Conservation (phyloP, 83 land plant species). For the Picea abies region DNA sequence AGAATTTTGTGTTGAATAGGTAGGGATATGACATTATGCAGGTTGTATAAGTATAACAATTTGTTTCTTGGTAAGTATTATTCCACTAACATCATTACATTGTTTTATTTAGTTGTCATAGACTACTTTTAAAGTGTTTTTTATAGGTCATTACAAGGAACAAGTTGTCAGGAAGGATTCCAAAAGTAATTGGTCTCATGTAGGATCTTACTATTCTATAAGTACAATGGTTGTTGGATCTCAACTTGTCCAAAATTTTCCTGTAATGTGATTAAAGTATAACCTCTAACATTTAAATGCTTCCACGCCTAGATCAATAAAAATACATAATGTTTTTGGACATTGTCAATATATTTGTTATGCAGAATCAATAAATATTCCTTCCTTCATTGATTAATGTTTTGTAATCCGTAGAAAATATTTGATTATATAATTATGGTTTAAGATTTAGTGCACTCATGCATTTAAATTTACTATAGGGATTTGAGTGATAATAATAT, state of each 20-base stretch:
- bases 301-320: not conserved
- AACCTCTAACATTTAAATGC: not conserved
- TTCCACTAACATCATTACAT: no score
- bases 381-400: not conserved
- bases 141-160: conserved; percentile 85
- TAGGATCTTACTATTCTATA: conserved; percentile 96
- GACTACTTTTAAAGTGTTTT: not conserved
- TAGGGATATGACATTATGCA: not conserved
- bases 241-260: not conserved
- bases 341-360: not conserved
- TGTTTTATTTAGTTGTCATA: not conserved
- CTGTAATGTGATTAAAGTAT: not conserved
- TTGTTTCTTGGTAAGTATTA: no score
- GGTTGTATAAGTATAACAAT: not conserved
- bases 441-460: not conserved
- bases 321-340: not conserved
- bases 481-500: conserved; percentile 89
- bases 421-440: not conserved
- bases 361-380: not conserved
- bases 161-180: conserved; percentile 74
- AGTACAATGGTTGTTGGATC: conserved; percentile 26
- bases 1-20: not conserved
- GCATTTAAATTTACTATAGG: conserved; percentile 30
- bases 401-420: not conserved
- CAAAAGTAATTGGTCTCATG: conserved; percentile 96